Conservation (phyloP, 768 basidiomycete genomes). For the Leccinum truebloodii region DNA sequence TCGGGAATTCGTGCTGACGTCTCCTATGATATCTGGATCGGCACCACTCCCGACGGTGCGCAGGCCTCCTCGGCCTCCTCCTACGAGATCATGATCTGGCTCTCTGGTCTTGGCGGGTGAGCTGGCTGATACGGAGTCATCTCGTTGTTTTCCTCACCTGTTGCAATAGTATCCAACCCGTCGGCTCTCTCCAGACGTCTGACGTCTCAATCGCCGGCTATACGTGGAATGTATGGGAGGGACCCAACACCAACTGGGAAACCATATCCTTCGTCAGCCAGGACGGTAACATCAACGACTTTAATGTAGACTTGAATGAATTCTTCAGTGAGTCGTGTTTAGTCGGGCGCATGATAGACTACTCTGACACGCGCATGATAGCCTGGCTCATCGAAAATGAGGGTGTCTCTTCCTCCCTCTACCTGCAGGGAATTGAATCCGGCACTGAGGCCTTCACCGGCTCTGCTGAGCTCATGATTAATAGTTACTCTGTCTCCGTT, state of each 20-base stretch:
- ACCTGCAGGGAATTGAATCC: conserved; percentile 53
- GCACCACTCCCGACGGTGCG: conserved; percentile 40
- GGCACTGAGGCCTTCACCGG: conserved; percentile 60
- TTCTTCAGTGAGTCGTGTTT: conserved; percentile 49
- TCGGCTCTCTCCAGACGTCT: conserved; percentile 48
- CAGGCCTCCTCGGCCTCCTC: conserved; percentile 50
- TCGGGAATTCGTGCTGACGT: conserved; percentile 58
- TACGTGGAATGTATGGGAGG: conserved; percentile 58
- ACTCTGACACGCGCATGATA: conserved; percentile 19
- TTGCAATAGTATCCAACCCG: conserved; percentile 49
- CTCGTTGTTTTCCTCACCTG: not conserved
- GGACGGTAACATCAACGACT: conserved; percentile 48
- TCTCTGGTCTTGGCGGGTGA: conserved; percentile 56
- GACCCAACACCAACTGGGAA: conserved; percentile 55
- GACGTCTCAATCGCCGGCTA: conserved; percentile 46
- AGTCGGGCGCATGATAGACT: not conserved
- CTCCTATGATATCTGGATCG: conserved; percentile 59
- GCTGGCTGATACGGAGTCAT: conserved; percentile 1
- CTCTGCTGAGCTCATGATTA: conserved; percentile 45
- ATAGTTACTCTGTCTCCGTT: conserved; percentile 43
- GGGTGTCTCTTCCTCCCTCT: conserved; percentile 50
- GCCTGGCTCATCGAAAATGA: conserved; percentile 48
- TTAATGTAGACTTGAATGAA: conserved; percentile 51
- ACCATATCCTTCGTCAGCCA: conserved; percentile 56
- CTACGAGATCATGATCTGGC: conserved; percentile 65